Base-by-base conservation (phyloP, 768 basidiomycete species). In the Pisolithus orientalis region DNA sequence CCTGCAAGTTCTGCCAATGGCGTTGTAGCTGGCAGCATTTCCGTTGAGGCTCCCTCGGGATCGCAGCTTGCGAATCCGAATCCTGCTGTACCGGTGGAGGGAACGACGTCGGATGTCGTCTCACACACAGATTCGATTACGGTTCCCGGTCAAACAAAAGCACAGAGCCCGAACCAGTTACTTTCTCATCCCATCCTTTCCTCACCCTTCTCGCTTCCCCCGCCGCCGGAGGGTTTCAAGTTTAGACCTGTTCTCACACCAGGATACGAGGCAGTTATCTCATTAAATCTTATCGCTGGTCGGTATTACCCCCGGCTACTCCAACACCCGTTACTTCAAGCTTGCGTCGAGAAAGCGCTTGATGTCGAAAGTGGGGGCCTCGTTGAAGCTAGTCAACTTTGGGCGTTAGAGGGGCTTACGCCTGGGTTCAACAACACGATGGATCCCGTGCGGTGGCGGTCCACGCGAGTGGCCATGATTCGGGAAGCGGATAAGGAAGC, bases 221-320 rank as follows among this genome's bases (percentile, higher is more conserved):
- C 72, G 21, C 69, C 91, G 1, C 90, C 90, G 0, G 64, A 65
- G 21, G 86, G 87, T 0, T 90, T 77, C 66, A 75, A 73, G 56
- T 92, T 90, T 69, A 79, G 86, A 16, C 74, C 79, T 0, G 83
- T 93, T 51, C 72, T 90, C 13, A 61, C 73, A 2, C 71, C 80
- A 6, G 84, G 79, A 0, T 65, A 78, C 53, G 87, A 91, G 65
- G 77, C 77, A 14, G 77, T 86, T 17, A 56, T 90, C n/a, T 82
- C 82, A 3, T 72, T 91, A 39, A 79, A 81, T 34, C 71, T 90
- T 44, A 75, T 94, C 54, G 81, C 81, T 31, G 91, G 91, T 31
- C 76, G 91, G 51, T 93, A 93, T 64, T 93, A 93, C 62, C 86
- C 90, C 5, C 70, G 75, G 6, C 72, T 93, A 34, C 74, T 90